phyloP scores from a whole-genome alignment of 495 filamentous ascomycete genomes.

The Penicillium psychrofluorescens region DNA sequence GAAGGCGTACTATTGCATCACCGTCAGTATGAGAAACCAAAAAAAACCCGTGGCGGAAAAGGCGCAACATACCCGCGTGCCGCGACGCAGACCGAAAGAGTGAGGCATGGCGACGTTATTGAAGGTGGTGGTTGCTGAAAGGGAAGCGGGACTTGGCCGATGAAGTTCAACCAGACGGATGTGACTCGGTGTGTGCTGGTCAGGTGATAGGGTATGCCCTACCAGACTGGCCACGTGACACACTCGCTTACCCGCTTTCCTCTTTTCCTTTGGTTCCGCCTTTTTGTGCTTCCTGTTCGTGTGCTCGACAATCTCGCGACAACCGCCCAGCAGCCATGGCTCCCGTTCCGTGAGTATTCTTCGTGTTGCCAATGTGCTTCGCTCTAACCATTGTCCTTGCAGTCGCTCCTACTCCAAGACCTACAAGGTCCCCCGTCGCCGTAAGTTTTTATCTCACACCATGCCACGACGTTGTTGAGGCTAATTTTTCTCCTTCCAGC shows the following conservation, averaged over 20 bases:
- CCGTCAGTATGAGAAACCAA: background rate
- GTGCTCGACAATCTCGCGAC: conserved; percentile 21
- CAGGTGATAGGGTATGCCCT: conserved; percentile 4
- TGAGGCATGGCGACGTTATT: conserved; percentile 79
- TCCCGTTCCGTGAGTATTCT: conserved; percentile 42
- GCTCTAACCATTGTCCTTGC: conserved; percentile 25
- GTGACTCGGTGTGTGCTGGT: conserved; percentile 1
- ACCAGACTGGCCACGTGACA: background rate
- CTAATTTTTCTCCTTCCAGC: conserved; percentile 34
- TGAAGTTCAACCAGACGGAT: conserved; percentile 6
- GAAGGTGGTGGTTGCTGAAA: conserved; percentile 35
- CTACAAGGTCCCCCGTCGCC: conserved; percentile 84
- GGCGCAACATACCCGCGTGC: conserved; percentile 66
- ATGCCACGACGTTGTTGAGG: conserved; percentile 2
- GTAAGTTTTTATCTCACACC: conserved; percentile 27
- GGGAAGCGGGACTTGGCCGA: background rate
- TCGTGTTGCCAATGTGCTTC: conserved; percentile 2
- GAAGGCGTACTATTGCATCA: conserved; percentile 67
- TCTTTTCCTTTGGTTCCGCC: background rate
- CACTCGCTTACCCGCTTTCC: too few species aligned
- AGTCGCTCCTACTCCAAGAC: conserved; percentile 88
- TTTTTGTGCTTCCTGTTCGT: background rate
- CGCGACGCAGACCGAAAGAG: conserved; percentile 86
- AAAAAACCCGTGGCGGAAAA: conserved; percentile 1
- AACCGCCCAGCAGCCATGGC: conserved; percentile 46